Base-by-base conservation (phyloP, 805 yeast genomes). In the Candida hispaniensis region DNA sequence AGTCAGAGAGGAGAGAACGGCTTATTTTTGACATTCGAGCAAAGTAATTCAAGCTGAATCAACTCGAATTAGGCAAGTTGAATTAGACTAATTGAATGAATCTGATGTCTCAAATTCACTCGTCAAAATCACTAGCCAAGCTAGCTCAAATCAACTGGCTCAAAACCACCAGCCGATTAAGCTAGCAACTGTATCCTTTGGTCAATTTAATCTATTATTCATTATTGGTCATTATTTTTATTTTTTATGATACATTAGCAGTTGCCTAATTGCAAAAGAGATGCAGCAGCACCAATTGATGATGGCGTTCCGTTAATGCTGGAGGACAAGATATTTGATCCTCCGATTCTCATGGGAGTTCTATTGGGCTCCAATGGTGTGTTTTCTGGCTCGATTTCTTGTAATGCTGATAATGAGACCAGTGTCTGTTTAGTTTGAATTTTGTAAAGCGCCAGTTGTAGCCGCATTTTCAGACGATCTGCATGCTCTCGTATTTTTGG, bases 1-100 rank as follows among this genome's bases (percentile, higher is more conserved):
- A 57, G 12, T 46, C 55, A 1, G 51, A 50, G 9, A 26, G 44
- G 21, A 46, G 63, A 7, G 38, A 43, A 14, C 21, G 41, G 11
- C 48, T 55, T 4, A 34, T 56, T 11, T 41, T 41, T 4, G 47
- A 46, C 18, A 44, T 49, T 19, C 30, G 34, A 27, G 22, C 8
- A 19, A 19, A 19, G 8, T 19, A 19, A 19, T 19, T 19, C n/a
- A 9, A 9, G 22, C 8, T n/a, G 8, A 19, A 19, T 9, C 22
- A 9, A 19, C n/a, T 19, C n/a, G 22, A 19, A 19, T n/a, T n/a
- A n/a, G n/a, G n/a, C n/a, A n/a, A n/a, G n/a, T n/a, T n/a, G n/a
- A n/a, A n/a, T n/a, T n/a, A n/a, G n/a, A n/a, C n/a, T n/a, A n/a
- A n/a, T n/a, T n/a, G n/a, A n/a, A n/a, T n/a, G n/a, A n/a, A n/a